A percentile compares a stretch with the other conserved stretches of the same genome.
Conservation (phyloP, 2,329 filamentous ascomycete genomes). For the Aciculosporium take region DNA sequence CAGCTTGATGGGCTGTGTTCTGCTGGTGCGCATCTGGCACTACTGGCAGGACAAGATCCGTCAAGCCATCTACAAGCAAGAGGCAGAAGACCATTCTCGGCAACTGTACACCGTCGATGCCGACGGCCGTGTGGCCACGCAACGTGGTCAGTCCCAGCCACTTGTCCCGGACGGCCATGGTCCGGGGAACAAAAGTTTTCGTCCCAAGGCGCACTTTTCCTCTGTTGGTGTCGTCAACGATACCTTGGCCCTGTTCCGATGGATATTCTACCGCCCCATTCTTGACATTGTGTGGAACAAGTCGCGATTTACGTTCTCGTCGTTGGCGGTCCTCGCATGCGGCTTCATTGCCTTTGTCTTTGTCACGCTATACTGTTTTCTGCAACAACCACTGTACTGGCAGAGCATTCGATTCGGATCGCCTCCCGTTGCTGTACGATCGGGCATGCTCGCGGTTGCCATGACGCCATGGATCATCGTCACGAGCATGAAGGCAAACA, state of each 20-base stretch:
- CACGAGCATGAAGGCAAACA: constrained; percentile 80
- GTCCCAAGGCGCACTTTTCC: constrained; percentile 58
- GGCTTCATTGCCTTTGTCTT: constrained; percentile 56
- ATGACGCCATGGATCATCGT: constrained; percentile 88
- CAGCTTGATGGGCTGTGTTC: constrained; percentile 51
- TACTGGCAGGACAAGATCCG: constrained; percentile 89
- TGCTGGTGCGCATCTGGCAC: constrained; percentile 65
- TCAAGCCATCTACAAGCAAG: constrained; percentile 76
- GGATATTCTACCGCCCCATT: constrained; percentile 77
- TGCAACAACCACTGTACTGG: constrained; percentile 83
- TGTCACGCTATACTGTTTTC: constrained; percentile 66
- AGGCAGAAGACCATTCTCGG: constrained; percentile 52
- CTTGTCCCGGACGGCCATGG: constrained; percentile 59
- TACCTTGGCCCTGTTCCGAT: constrained; percentile 67
- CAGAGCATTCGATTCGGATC: constrained; percentile 75
- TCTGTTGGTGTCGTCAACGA: constrained; percentile 65
- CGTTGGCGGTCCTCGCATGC: constrained; percentile 55
- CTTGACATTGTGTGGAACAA: constrained; percentile 57
- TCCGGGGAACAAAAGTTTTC: constrained; percentile 41
- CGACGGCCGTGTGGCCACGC: constrained; percentile 30
- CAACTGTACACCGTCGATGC: constrained; percentile 37
- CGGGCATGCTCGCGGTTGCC: constrained; percentile 84
- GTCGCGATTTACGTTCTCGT: constrained; percentile 65
- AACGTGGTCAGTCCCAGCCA: constrained; percentile 42
- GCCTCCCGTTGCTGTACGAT: constrained; percentile 70